A percentile compares a stretch with the other conserved stretches of the same genome.
These are phyloP conservation scores for Talaromyces sp. DNA, from an alignment of 2,329 filamentous ascomycete genomes.

Conservation along the genomic window DNA sequence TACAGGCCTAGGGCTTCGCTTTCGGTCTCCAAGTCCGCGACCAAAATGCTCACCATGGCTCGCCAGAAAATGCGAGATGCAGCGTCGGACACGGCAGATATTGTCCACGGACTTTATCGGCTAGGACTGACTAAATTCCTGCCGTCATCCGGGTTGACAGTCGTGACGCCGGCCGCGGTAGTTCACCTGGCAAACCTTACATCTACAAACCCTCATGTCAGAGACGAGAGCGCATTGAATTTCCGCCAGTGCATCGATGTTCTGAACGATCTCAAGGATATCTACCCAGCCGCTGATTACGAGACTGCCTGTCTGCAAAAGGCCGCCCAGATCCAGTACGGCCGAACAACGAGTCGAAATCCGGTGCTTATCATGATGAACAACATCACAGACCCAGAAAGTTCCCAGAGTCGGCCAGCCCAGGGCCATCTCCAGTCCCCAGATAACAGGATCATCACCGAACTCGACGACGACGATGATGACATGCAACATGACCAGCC, in stretches of 20 bases:
- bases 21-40: conserved; percentile 25
- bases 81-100: conserved; percentile 72
- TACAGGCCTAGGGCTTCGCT: conserved; percentile 80
- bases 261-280: conserved; percentile 74
- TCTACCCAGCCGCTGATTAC: conserved; percentile 81
- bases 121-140: conserved; percentile 67
- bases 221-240: conserved; percentile 64
- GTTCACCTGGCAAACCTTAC: conserved; percentile 85
- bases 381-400: background rate
- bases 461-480: background rate
- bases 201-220: conserved; percentile 63
- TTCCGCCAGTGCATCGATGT: conserved; percentile 83
- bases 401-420: no score
- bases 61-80: conserved; percentile 76
- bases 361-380: conserved; percentile 25
- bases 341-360: conserved; percentile 18
- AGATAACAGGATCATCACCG: background rate
- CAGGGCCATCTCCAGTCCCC: background rate
- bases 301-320: conserved; percentile 39
- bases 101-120: conserved; percentile 67
- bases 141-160: conserved; percentile 79
- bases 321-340: conserved; percentile 26
- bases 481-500: background rate
- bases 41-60: conserved; percentile 62
- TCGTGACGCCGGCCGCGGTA: conserved; percentile 80